A percentile compares a stretch with the other conserved stretches of the same genome.
These are phyloP conservation scores for Arachis stenosperma DNA, from an alignment of 306 rosid genomes.

Conservation along the genomic window DNA sequence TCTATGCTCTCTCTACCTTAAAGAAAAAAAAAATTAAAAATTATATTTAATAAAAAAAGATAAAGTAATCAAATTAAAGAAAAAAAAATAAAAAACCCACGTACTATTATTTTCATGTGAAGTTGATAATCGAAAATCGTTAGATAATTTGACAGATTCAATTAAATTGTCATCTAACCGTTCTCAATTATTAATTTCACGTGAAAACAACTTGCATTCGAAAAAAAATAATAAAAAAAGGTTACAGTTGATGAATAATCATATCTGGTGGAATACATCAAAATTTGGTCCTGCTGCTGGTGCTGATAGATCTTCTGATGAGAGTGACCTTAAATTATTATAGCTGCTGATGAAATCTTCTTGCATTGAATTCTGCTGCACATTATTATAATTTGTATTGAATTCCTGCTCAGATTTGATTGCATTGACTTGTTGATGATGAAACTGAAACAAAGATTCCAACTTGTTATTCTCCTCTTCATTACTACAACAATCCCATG, in stretches of 20 bases:
- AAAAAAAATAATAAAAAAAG: neutral
- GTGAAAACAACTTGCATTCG: no score
- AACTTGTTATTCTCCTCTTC: slow-evolving; percentile 43
- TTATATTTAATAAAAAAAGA: neutral
- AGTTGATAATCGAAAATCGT: no score
- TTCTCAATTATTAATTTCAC: no score
- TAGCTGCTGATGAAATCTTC: slow-evolving; percentile 65
- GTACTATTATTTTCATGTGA: no score
- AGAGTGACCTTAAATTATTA: slow-evolving; percentile 63
- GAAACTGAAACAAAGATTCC: slow-evolving; percentile 65
- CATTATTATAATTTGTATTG: slow-evolving; percentile 38
- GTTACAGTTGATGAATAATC: slow-evolving; percentile 41
- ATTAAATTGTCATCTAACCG: no score
- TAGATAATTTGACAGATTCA: no score
- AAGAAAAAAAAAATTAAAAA: neutral
- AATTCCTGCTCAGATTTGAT: slow-evolving; percentile 71
- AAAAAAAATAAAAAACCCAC: neutral
- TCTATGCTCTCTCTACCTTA: slow-evolving; percentile 43
- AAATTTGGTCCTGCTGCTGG: slow-evolving; percentile 55
- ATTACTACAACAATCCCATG: slow-evolving; percentile 47
- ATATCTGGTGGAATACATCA: slow-evolving; percentile 72
- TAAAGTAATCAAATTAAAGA: neutral
- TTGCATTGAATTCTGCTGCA: slow-evolving; percentile 44
- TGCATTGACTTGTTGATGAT: slow-evolving; percentile 37
- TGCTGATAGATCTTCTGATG: slow-evolving; percentile 61